Conservation (phyloP, 1,284 basidiomycete species). For the Ganoderma boninense region DNA sequence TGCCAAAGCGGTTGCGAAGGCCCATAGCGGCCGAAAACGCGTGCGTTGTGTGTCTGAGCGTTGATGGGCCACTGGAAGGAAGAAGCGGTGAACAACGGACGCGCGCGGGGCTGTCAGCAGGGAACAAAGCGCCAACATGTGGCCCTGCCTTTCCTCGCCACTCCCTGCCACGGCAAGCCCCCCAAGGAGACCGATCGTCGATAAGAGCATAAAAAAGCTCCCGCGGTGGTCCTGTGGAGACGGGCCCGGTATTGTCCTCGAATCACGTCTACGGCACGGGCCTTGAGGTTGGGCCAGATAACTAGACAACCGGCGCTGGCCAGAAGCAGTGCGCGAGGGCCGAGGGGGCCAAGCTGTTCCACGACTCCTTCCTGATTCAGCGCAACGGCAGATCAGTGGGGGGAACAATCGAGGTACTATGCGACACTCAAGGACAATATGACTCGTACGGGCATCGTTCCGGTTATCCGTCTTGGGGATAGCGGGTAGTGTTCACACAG, state of each 20-base stretch:
- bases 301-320: not conserved
- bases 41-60: slow-evolving; percentile 22
- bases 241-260: not conserved
- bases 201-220: not conserved
- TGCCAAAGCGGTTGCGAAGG: slow-evolving; percentile 29
- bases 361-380: slow-evolving; percentile 4
- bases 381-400: not conserved
- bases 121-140: slow-evolving; percentile 4
- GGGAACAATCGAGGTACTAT: not conserved
- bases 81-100: slow-evolving; percentile 13
- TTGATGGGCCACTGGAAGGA: slow-evolving; percentile 20
- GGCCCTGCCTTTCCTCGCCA: not conserved
- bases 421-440: slow-evolving; percentile 12
- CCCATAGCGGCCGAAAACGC: slow-evolving; percentile 16
- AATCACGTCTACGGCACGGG: slow-evolving; percentile 5
- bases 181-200: not conserved
- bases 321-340: not conserved
- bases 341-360: not conserved
- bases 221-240: slow-evolving; percentile 1
- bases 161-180: not conserved
- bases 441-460: slow-evolving; percentile 1
- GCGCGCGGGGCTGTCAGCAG: slow-evolving; percentile 1
- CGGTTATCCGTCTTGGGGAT: slow-evolving; percentile 6
- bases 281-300: not conserved
- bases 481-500: slow-evolving; percentile 6